Base-by-base conservation (phyloP, 2,329 filamentous ascomycete genomes). In the Knufia petricola region DNA sequence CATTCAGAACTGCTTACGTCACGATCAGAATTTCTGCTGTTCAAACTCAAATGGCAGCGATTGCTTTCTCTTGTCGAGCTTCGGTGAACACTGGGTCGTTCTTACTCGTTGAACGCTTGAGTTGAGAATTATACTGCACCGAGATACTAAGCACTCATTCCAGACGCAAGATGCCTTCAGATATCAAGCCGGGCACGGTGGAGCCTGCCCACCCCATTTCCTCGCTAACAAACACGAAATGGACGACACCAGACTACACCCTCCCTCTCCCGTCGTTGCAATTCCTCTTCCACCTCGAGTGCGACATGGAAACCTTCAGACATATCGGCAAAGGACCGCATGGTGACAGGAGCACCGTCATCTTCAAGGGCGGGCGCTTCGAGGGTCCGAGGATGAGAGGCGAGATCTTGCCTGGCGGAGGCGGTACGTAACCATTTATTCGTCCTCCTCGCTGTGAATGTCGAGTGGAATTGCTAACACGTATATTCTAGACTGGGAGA, bases 221-320 rank as follows among this genome's bases (percentile, higher is more conserved):
- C 4, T 13, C 42, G 3, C 15, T 46, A 10, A 32, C 42, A 21
- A 34, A 32, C 26, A 46, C 42, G 9, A 9, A 19, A 19, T 46
- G 42, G 42, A 46, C 42, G 12, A 46, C 8, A 20, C 42, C 42
- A 19, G 19, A 32, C 6, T 46, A 34, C 30, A 32, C 12, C n/a
- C 42, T 46, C n/a, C 42, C 42, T 4, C 4, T n/a, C 8, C 42
- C 42, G 19, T 34, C n/a, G 3, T 23, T 46, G 12, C 24, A 46
- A 36, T 46, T 46, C 19, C 42, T 46, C 3, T 46, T 46, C 42
- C 42, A 46, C 26, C 42, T 46, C 10, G 42, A 46, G 20, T 46
- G 42, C 15, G 42, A 46, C 42, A 46, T 46, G 42, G 42, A 46
- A 9, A 9, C n/a, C 8, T 46, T 46, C 42, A 23, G 26, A 20